Conservation (phyloP, 2,329 filamentous ascomycete genomes). For the Talaromyces sp. region DNA sequence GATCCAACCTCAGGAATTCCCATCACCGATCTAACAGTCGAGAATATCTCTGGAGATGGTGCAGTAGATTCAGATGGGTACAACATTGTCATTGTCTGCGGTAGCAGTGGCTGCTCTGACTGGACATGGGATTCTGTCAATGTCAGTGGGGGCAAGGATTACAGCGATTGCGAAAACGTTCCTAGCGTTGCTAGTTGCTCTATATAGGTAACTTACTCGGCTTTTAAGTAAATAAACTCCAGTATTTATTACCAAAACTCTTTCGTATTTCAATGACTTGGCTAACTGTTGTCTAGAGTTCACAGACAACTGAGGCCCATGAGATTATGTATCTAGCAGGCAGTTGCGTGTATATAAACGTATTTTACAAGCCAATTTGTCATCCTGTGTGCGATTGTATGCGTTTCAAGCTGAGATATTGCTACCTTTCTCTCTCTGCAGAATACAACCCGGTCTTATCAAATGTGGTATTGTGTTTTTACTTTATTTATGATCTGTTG, state of each 20-base stretch:
- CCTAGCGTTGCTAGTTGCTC: slow-evolving; percentile 31
- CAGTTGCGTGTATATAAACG: too few relatives aligned
- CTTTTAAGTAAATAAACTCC: too few relatives aligned
- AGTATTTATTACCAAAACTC: neutral
- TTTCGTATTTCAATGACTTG: neutral
- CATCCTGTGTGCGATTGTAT: too few relatives aligned
- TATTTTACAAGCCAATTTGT: too few relatives aligned
- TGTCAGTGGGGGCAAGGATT: slow-evolving; percentile 48
- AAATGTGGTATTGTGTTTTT: too few relatives aligned
- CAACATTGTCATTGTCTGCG: slow-evolving; percentile 52
- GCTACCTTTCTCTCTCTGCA: too few relatives aligned
- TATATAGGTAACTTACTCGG: neutral
- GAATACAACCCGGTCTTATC: too few relatives aligned
- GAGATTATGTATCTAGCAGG: too few relatives aligned
- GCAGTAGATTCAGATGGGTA: slow-evolving; percentile 26
- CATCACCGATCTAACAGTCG: slow-evolving; percentile 27
- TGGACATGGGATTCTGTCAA: slow-evolving; percentile 49
- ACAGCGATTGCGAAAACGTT: slow-evolving; percentile 36
- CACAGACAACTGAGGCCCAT: too few relatives aligned
- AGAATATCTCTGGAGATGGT: slow-evolving; percentile 28
- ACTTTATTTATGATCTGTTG: too few relatives aligned
- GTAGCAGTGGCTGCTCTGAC: slow-evolving; percentile 44
- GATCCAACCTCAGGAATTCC: slow-evolving; percentile 19
- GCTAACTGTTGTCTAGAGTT: too few relatives aligned
- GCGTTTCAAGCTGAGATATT: too few relatives aligned